Conservation (phyloP, 805 yeast genomes). For the Teunomyces cretensis region DNA sequence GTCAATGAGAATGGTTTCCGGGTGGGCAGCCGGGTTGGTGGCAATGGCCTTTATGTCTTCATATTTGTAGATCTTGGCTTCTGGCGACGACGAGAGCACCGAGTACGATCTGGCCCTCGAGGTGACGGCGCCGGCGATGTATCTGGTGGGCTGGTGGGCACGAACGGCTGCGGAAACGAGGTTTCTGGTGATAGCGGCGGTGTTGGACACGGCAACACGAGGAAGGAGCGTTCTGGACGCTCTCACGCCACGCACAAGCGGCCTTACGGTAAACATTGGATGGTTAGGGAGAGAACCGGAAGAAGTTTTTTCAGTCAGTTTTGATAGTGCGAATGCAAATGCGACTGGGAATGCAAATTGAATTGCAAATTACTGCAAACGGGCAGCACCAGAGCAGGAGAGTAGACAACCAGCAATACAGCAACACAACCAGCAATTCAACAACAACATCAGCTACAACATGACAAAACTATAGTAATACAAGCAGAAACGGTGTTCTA, state of each 20-base stretch:
- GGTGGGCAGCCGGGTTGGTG: conserved; percentile 36
- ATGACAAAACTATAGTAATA: too few species aligned
- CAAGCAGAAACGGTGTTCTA: too few species aligned
- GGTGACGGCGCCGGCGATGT: neutral
- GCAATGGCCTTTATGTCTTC: conserved; percentile 49
- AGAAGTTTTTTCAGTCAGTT: neutral
- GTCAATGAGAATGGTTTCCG: conserved; percentile 66
- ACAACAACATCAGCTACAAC: too few species aligned
- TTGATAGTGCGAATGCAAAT: too few species aligned
- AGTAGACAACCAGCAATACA: too few species aligned
- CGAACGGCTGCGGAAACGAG: neutral
- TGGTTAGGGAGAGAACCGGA: neutral
- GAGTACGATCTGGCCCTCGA: conserved; percentile 26
- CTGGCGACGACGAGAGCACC: conserved; percentile 36
- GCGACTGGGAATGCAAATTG: too few species aligned
- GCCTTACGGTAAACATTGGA: conserved; percentile 3
- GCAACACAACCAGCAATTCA: too few species aligned
- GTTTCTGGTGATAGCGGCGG: neutral
- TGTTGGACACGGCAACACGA: neutral
- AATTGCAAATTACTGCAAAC: too few species aligned
- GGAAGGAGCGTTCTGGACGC: neutral
- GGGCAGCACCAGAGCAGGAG: too few species aligned
- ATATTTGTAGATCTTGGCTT: conserved; percentile 53
- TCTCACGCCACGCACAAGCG: conserved; percentile 1
- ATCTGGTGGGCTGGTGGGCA: neutral